Percentiles rank a stretch among this genome's conserved stretches.
phyloP scores from a whole-genome alignment of 352 stramenopile species.

The Phytophthora lateralis region DNA sequence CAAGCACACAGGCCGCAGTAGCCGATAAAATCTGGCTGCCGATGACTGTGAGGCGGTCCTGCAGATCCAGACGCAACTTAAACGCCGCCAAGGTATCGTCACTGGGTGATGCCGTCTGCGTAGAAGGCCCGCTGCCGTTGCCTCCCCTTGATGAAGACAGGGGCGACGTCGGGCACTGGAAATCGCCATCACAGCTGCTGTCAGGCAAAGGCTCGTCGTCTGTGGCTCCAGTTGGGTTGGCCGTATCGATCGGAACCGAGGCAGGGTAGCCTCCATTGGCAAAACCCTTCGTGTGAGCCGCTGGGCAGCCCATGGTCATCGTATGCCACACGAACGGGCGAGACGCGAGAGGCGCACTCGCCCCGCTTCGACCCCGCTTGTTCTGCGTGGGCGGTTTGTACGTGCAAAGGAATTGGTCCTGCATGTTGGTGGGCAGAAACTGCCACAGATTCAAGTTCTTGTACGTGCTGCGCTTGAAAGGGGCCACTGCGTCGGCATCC shows the following conservation, averaged over 20 bases:
- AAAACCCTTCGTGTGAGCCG: conserved; percentile 84
- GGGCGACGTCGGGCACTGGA: conserved; percentile 40
- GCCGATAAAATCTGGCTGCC: conserved; percentile 79
- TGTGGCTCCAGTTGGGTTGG: conserved; percentile 30
- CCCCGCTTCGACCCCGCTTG: conserved; percentile 17
- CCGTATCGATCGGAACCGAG: conserved; percentile 18
- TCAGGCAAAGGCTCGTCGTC: conserved; percentile 42
- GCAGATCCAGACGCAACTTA: conserved; percentile 69
- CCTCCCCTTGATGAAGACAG: conserved; percentile 26
- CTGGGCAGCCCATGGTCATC: conserved; percentile 86
- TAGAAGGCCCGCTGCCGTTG: conserved; percentile 2
- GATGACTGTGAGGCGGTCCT: conserved; percentile 75
- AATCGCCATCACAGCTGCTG: conserved; percentile 26
- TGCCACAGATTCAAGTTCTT: conserved; percentile 83
- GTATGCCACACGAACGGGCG: conserved; percentile 78
- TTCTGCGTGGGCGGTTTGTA: conserved; percentile 41
- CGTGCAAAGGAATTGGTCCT: conserved; percentile 79
- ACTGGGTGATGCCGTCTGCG: conserved; percentile 16
- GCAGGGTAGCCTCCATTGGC: conserved; percentile 65
- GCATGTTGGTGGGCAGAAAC: conserved; percentile 86
- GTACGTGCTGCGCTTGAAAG: conserved; percentile 88
- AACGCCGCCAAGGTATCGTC: conserved; percentile 60
- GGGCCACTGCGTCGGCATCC: conserved; percentile 46
- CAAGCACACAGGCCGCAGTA: conserved; percentile 64
- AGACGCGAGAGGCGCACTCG: conserved; percentile 25